Conservation (phyloP, 2,329 filamentous ascomycete species). For the Neurospora sp. region DNA sequence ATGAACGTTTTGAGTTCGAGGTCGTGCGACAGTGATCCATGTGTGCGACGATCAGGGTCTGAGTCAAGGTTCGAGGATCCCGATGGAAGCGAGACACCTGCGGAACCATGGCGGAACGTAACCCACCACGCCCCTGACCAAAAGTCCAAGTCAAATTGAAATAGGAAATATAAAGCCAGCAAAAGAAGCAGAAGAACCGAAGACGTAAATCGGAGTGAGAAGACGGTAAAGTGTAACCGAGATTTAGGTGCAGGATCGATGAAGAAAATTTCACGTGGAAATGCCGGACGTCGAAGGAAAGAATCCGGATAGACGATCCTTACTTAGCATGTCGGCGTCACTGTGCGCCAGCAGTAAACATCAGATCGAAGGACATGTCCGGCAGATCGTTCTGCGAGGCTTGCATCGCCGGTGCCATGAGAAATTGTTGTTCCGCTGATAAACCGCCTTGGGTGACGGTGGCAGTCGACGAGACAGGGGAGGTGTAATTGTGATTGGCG, state of each 20-base stretch:
- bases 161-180: not conserved
- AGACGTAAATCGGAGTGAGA: not conserved
- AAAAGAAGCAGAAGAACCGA: not conserved
- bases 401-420: conserved; percentile 4
- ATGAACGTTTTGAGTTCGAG: not conserved
- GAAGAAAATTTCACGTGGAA: not conserved
- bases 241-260: not conserved
- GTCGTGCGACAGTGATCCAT: not conserved
- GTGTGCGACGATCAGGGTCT: not conserved
- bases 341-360: not conserved
- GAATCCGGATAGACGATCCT: not conserved
- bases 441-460: conserved; percentile 16
- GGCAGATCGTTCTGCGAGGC: conserved; percentile 6
- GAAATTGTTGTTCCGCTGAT: conserved; percentile 10
- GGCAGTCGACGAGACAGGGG: conserved; percentile 17
- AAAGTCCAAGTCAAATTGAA: not conserved
- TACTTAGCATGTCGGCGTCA: not conserved
- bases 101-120: not conserved
- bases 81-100: not conserved
- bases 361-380: conserved; percentile 10
- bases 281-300: not conserved
- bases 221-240: not conserved
- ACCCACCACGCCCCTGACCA: not conserved
- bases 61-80: not conserved
- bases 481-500: conserved; percentile 15